phyloP scores from a whole-genome alignment of 139 green algal genomes.

The Tetratostichococcus sp. region DNA sequence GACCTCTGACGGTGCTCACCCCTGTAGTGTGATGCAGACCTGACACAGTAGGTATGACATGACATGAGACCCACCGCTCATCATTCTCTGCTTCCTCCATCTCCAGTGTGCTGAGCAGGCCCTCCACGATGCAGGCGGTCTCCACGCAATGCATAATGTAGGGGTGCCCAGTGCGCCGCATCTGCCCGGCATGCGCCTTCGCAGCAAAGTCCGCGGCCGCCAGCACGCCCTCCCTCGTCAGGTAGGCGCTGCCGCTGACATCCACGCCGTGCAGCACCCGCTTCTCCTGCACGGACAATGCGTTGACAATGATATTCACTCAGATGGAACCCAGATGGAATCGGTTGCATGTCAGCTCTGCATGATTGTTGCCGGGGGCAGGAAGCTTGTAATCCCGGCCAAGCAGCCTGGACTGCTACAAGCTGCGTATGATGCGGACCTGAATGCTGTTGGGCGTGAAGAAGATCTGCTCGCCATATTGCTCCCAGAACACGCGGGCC shows the following conservation, averaged over 20 bases:
- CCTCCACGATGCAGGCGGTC: slow-evolving; percentile 86
- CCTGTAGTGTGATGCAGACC: no score
- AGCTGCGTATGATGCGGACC: neutral
- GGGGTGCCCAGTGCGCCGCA: slow-evolving; percentile 79
- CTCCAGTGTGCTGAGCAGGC: slow-evolving; percentile 25
- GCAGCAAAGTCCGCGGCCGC: slow-evolving; percentile 78
- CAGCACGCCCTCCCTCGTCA: slow-evolving; percentile 47
- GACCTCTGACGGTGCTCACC: no score
- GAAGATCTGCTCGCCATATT: neutral
- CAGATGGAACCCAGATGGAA: no score
- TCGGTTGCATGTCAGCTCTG: no score
- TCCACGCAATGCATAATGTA: slow-evolving; percentile 94
- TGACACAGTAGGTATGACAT: no score
- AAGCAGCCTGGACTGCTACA: no score
- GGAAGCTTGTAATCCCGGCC: no score
- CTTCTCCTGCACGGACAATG: slow-evolving; percentile 17
- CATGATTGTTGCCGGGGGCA: no score
- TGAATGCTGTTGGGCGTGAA: neutral
- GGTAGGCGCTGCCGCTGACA: slow-evolving; percentile 47
- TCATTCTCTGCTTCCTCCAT: slow-evolving; percentile 20
- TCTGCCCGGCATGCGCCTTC: slow-evolving; percentile 70
- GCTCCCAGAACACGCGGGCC: slow-evolving; percentile 5
- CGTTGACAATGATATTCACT: neutral
- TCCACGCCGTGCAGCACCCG: slow-evolving; percentile 60
- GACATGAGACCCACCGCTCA: no score